Percentiles rank a stretch among this genome's conserved stretches.
phyloP scores from a whole-genome alignment of 345 rosid species.

The Alliaria petiolata region DNA sequence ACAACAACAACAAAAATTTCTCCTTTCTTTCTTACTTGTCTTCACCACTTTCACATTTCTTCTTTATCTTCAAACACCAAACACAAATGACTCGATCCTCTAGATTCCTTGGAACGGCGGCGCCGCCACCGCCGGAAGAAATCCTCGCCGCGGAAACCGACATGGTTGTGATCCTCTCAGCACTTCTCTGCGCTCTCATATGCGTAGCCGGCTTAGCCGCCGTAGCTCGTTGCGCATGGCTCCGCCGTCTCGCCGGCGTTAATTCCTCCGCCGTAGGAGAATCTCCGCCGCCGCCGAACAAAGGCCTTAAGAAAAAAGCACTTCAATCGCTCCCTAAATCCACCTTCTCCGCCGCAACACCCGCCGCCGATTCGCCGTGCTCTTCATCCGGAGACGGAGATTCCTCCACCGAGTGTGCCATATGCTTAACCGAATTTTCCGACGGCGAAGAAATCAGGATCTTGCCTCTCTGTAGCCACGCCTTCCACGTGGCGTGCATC shows the following conservation, averaged over 20 bases:
- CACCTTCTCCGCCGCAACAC: constrained; percentile 38
- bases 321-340: constrained; percentile 59
- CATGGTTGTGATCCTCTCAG: constrained; percentile 60
- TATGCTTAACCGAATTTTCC: constrained; percentile 49
- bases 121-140: constrained; percentile 37
- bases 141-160: constrained; percentile 51
- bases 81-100: constrained; percentile 37
- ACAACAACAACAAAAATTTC: background rate
- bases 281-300: constrained; percentile 41
- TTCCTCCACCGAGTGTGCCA: constrained; percentile 47
- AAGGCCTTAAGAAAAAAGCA: constrained; percentile 72
- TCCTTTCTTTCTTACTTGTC: background rate
- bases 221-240: constrained; percentile 66
- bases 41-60: constrained; percentile 6
- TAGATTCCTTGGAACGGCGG: constrained; percentile 34
- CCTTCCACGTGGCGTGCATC: constrained; percentile 58
- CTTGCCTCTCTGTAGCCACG: constrained; percentile 55
- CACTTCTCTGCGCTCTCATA: constrained; percentile 69
- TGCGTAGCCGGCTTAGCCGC: constrained; percentile 68
- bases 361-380: background rate
- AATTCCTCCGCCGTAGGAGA: background rate
- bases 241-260: constrained; percentile 41
- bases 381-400: constrained; percentile 8
- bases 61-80: background rate
- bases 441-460: constrained; percentile 57